These are phyloP conservation scores for Fusarium virguliforme DNA, from an alignment of 2,329 filamentous ascomycete species.

Conservation along the genomic window DNA sequence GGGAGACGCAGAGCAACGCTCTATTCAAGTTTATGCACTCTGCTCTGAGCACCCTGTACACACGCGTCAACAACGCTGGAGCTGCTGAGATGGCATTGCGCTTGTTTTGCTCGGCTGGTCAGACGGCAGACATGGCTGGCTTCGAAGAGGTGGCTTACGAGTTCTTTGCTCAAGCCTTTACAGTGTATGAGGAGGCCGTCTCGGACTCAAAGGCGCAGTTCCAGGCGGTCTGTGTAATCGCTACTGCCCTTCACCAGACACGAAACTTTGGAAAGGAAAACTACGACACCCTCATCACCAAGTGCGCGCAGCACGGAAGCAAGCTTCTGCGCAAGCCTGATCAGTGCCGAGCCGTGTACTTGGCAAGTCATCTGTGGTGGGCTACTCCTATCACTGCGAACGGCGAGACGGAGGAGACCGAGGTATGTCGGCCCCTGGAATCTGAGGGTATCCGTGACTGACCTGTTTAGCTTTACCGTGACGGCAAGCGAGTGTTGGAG, in stretches of 20 bases:
- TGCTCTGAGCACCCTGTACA: slow-evolving; percentile 87
- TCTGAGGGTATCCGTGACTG: slow-evolving; percentile 29
- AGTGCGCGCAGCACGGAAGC: slow-evolving; percentile 95
- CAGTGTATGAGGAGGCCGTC: slow-evolving; percentile 96
- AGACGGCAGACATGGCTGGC: slow-evolving; percentile 90
- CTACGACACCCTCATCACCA: slow-evolving; percentile 98
- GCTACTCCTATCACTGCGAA: slow-evolving; percentile 85
- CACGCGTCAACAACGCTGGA: slow-evolving; percentile 82
- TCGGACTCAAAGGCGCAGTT: slow-evolving; percentile 97
- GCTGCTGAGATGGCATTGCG: slow-evolving; percentile 91
- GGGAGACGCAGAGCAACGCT: slow-evolving; percentile 77
- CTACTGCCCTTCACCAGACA: slow-evolving; percentile 88
- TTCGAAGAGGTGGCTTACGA: slow-evolving; percentile 98
- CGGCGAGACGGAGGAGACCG: slow-evolving; percentile 85
- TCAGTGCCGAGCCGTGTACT: slow-evolving; percentile 95
- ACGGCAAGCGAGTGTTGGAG: slow-evolving; percentile 96
- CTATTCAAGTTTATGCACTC: slow-evolving; percentile 97
- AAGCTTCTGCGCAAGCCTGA: slow-evolving; percentile 98
- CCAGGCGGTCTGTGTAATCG: slow-evolving; percentile 96
- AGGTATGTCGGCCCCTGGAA: slow-evolving; percentile 69
- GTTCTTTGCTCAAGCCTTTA: slow-evolving; percentile 98
- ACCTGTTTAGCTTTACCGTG: slow-evolving; percentile 85
- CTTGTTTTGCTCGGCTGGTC: slow-evolving; percentile 91
- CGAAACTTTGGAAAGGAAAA: slow-evolving; percentile 96
- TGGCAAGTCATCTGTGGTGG: slow-evolving; percentile 99